Percentiles rank a stretch among this genome's conserved stretches.
Evolutionary conservation across 176 grass and related monocot genomes (phyloP).

Genomic region (Elymus sibiricus): DNA sequence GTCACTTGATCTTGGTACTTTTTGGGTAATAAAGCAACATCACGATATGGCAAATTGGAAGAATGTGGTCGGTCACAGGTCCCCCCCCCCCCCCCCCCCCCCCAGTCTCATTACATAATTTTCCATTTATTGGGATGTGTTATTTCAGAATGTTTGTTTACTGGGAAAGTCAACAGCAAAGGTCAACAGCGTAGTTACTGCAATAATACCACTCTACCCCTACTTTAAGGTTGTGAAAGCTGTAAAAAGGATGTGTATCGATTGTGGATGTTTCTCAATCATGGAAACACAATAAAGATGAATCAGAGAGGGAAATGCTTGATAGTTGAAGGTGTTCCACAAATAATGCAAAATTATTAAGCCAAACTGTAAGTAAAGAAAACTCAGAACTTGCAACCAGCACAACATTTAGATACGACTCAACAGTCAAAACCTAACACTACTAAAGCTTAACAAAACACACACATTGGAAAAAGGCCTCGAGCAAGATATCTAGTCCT

Average conservation of each 20-base stretch:
- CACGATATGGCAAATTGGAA: background rate
- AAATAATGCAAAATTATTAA: constrained; percentile 12
- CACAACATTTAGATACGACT: background rate
- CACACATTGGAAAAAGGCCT: constrained; percentile 17
- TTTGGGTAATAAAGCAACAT: background rate
- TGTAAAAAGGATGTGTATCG: background rate
- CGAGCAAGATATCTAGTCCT: constrained; percentile 18
- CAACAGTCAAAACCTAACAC: background rate
- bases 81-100: too few relatives aligned
- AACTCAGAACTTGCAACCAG: background rate
- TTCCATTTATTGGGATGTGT: background rate
- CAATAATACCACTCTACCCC: background rate
- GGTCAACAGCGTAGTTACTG: background rate
- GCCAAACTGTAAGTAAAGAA: background rate
- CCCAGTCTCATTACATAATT: background rate
- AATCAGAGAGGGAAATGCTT: background rate
- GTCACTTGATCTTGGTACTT: background rate
- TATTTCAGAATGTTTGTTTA: background rate
- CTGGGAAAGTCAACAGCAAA: background rate
- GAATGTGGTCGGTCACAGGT: background rate
- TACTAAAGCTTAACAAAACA: background rate
- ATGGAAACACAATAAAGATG: constrained; percentile 6
- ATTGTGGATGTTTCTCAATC: background rate
- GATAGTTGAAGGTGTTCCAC: constrained; percentile 16
- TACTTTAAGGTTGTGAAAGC: background rate